A percentile compares a stretch with the other conserved stretches of the same genome.
Evolutionary conservation across 805 yeast species (phyloP).

Genomic region (Barnettozyma pratensis): DNA sequence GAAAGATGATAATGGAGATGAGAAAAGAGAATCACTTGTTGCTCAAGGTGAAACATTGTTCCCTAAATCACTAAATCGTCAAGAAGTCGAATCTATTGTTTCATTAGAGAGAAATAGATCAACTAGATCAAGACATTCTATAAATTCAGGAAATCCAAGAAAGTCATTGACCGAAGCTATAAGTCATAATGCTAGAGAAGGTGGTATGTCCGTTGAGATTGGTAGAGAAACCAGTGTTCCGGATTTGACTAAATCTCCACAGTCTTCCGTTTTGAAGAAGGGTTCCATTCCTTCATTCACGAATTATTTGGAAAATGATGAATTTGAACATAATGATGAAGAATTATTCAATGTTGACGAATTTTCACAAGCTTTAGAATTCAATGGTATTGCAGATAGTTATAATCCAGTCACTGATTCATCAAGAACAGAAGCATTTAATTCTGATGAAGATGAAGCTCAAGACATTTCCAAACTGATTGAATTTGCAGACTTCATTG

Average conservation of each 20-base stretch:
- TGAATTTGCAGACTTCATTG: slow-evolving; percentile 41
- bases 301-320: slow-evolving; percentile 4
- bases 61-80: slow-evolving; percentile 61
- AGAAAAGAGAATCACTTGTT: slow-evolving; percentile 12
- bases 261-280: slow-evolving; percentile 30
- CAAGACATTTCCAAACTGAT: slow-evolving; percentile 36
- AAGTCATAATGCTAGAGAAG: slow-evolving; percentile 35
- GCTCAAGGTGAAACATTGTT: slow-evolving; percentile 55
- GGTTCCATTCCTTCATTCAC: slow-evolving; percentile 12
- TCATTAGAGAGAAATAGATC: slow-evolving; percentile 62
- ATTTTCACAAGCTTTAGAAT: slow-evolving; percentile 18
- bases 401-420: background rate
- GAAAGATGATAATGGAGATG: background rate
- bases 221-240: slow-evolving; percentile 20
- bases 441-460: slow-evolving; percentile 10
- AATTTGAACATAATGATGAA: slow-evolving; percentile 11
- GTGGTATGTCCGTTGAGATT: slow-evolving; percentile 45
- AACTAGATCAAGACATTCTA: slow-evolving; percentile 45
- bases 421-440: background rate
- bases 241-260: slow-evolving; percentile 32
- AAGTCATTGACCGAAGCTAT: slow-evolving; percentile 26
- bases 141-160: slow-evolving; percentile 18
- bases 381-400: slow-evolving; percentile 12
- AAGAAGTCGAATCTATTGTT: slow-evolving; percentile 72
- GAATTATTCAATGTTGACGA: slow-evolving; percentile 26